phyloP scores from a whole-genome alignment of 202 grass and related monocot species.

The Thinopyrum obtusiflorum region DNA sequence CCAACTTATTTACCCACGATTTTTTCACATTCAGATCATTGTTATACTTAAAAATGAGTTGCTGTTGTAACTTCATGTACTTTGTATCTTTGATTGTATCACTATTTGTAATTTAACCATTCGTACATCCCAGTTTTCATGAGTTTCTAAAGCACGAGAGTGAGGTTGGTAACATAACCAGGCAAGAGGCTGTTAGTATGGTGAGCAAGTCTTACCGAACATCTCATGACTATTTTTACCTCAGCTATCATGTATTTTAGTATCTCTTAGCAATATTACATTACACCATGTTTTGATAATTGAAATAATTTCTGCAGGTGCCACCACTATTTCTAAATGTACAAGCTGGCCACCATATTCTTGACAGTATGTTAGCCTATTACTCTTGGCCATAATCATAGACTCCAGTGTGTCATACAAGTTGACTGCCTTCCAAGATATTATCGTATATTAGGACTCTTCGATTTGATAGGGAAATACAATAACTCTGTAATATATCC shows the following conservation, averaged over 20 bases:
- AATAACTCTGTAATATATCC: background rate
- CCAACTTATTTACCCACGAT: background rate
- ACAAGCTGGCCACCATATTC: slow-evolving; percentile 66
- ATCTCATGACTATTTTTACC: background rate
- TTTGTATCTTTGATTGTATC: slow-evolving; percentile 23
- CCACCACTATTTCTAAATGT: slow-evolving; percentile 88
- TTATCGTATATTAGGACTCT: background rate
- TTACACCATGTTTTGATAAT: slow-evolving; percentile 19
- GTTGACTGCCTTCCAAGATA: background rate
- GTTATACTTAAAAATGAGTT: slow-evolving; percentile 23
- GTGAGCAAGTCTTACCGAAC: slow-evolving; percentile 40
- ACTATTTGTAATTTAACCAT: slow-evolving; percentile 10
- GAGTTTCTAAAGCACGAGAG: slow-evolving; percentile 90
- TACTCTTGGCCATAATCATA: slow-evolving; percentile 16
- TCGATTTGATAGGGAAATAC: slow-evolving; percentile 9
- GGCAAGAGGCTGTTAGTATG: slow-evolving; percentile 99
- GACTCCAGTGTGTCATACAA: background rate
- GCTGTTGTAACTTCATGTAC: slow-evolving; percentile 2
- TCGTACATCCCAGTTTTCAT: slow-evolving; percentile 68
- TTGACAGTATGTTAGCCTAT: slow-evolving; percentile 76
- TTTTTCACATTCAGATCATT: slow-evolving; percentile 16
- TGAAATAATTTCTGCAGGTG: slow-evolving; percentile 50
- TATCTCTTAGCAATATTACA: background rate
- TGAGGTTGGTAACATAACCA: slow-evolving; percentile 98
- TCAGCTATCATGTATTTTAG: slow-evolving; percentile 2